Evolutionary conservation across 1,284 basidiomycete species (phyloP).

Genomic region (Pyrrhoderma noxium): DNA sequence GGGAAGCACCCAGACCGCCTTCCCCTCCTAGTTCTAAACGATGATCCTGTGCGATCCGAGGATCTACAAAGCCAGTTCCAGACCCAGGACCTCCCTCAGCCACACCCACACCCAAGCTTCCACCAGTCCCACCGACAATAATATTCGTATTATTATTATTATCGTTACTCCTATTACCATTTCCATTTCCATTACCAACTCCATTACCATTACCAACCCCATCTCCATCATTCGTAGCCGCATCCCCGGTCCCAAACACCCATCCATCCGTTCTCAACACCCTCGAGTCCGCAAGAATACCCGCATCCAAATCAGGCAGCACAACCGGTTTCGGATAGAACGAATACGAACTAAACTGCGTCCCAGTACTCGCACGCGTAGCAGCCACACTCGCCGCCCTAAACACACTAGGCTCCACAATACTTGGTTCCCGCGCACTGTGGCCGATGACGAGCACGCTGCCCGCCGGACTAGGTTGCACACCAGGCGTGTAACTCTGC

Average conservation of each 20-base stretch:
- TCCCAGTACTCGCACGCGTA: slow-evolving; percentile 17
- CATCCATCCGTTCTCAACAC: neutral
- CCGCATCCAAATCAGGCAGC: slow-evolving; percentile 16
- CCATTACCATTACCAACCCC: neutral
- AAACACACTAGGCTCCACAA: slow-evolving; percentile 11
- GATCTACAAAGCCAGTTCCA: neutral
- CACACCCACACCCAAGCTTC: too few species aligned
- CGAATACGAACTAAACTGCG: slow-evolving; percentile 12
- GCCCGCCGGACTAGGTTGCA: neutral
- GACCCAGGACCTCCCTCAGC: neutral
- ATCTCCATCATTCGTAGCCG: too few species aligned
- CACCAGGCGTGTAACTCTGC: neutral
- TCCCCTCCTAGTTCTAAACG: too few species aligned
- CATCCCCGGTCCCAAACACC: neutral
- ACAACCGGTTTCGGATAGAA: slow-evolving; percentile 15
- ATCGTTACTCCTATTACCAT: too few species aligned
- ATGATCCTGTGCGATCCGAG: too few species aligned
- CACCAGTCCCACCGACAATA: too few species aligned
- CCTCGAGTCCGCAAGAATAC: slow-evolving; percentile 2
- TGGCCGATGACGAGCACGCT: slow-evolving; percentile 13
- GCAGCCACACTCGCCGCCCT: slow-evolving; percentile 17
- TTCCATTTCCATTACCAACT: too few species aligned
- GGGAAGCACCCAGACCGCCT: too few species aligned
- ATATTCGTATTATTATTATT: too few species aligned
- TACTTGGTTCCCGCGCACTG: slow-evolving; percentile 9